Evolutionary conservation across 1,284 basidiomycete genomes (phyloP).

Genomic region (Cutaneotrichosporon curvatum): DNA sequence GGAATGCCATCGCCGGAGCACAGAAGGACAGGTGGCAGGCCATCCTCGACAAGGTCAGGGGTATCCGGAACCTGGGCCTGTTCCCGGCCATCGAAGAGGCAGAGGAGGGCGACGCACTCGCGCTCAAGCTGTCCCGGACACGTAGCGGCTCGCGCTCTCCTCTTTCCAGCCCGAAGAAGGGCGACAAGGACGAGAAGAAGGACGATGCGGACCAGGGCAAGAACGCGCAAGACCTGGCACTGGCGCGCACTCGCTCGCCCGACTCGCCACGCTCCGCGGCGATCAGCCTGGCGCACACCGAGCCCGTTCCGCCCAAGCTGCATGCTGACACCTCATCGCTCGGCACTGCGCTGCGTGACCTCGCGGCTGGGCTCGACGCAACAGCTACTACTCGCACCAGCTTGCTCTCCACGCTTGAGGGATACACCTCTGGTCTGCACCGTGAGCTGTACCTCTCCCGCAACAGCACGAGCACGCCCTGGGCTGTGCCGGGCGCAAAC

Average conservation of each 20-base stretch:
- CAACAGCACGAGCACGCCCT: slow-evolving; percentile 4
- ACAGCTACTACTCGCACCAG: slow-evolving; percentile 43
- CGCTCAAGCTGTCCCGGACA: not conserved
- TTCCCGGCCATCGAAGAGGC: slow-evolving; percentile 7
- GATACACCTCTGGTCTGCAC: slow-evolving; percentile 41
- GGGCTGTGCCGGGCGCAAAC: slow-evolving; percentile 6
- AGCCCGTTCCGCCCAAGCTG: slow-evolving; percentile 5
- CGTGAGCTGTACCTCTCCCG: slow-evolving; percentile 26
- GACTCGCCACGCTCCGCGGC: slow-evolving; percentile 1
- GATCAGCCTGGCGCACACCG: not conserved
- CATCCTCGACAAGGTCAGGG: slow-evolving; percentile 19
- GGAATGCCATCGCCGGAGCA: slow-evolving; percentile 34
- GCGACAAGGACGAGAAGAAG: slow-evolving; percentile 7
- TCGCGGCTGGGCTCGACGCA: slow-evolving; percentile 26
- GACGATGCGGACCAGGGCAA: not conserved
- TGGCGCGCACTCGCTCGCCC: slow-evolving; percentile 1
- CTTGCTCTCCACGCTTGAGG: slow-evolving; percentile 37
- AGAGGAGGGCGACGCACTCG: slow-evolving; percentile 3
- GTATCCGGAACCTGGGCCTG: slow-evolving; percentile 16
- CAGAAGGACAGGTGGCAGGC: slow-evolving; percentile 24
- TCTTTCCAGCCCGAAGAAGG: not conserved
- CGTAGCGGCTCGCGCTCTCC: not conserved
- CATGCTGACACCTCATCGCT: slow-evolving; percentile 15
- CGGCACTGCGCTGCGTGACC: slow-evolving; percentile 17
- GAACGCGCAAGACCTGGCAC: slow-evolving; percentile 1